Percentiles rank a stretch among this genome's conserved stretches.
Evolutionary conservation across 1,139 yeast genomes (phyloP).

Genomic region (Candida tropicalis): DNA sequence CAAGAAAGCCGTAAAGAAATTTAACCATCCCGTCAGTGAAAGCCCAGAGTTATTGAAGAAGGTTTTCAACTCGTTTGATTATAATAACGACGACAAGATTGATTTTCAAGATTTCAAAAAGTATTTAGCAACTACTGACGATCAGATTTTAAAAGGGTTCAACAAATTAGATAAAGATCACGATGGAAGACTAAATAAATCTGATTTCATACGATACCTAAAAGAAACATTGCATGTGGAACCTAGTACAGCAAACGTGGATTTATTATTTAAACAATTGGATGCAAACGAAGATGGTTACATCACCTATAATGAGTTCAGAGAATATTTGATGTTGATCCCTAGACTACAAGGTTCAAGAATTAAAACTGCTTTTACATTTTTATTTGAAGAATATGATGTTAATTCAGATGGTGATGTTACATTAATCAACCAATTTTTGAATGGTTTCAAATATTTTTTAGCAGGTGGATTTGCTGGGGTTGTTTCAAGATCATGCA

Average conservation of each 20-base stretch:
- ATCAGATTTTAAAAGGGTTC: slow-evolving; percentile 72
- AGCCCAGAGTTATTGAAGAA: slow-evolving; percentile 61
- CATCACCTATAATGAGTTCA: slow-evolving; percentile 84
- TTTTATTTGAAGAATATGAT: slow-evolving; percentile 78
- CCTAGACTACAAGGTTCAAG: slow-evolving; percentile 75
- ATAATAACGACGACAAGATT: slow-evolving; percentile 56
- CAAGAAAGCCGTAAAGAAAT: slow-evolving; percentile 51
- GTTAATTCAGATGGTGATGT: slow-evolving; percentile 91
- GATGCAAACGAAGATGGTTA: slow-evolving; percentile 67
- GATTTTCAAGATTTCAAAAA: slow-evolving; percentile 63
- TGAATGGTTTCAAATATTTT: slow-evolving; percentile 87
- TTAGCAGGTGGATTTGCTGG: slow-evolving; percentile 96
- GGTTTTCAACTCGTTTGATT: slow-evolving; percentile 59
- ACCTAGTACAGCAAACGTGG: slow-evolving; percentile 58
- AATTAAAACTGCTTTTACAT: slow-evolving; percentile 78
- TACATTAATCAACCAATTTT: slow-evolving; percentile 73
- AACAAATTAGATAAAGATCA: slow-evolving; percentile 68
- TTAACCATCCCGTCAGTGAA: slow-evolving; percentile 68
- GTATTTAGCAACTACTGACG: slow-evolving; percentile 65
- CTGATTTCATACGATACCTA: slow-evolving; percentile 70
- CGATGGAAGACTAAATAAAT: slow-evolving; percentile 70
- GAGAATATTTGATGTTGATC: slow-evolving; percentile 77
- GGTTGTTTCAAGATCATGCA: slow-evolving; percentile 93
- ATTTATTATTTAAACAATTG: slow-evolving; percentile 59
- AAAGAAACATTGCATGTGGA: slow-evolving; percentile 51